These are phyloP conservation scores for Diaporthe sp. DNA, from an alignment of 2,329 filamentous ascomycete species.

Conservation along the genomic window DNA sequence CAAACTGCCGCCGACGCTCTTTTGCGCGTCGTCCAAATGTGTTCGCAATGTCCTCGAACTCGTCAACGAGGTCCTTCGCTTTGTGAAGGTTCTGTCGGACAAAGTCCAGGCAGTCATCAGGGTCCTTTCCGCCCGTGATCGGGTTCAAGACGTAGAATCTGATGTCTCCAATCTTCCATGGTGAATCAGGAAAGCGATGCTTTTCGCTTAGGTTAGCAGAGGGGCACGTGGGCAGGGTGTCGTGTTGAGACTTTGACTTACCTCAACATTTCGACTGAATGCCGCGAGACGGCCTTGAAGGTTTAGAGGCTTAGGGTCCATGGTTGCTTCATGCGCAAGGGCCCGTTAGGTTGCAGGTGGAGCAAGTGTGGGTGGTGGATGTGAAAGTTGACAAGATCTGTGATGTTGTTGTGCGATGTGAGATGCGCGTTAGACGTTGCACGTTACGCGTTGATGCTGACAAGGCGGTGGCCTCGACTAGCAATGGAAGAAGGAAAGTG, in stretches of 20 bases:
- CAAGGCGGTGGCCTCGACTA: not conserved
- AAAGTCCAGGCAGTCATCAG: not conserved
- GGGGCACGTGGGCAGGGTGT: not conserved
- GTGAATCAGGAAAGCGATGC: not conserved
- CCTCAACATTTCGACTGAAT: not conserved
- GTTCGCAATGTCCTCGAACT: not conserved
- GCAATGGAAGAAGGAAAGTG: not conserved
- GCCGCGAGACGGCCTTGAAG: not conserved
- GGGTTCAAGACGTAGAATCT: not conserved
- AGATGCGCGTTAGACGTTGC: not conserved
- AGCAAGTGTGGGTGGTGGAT: not conserved
- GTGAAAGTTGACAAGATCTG: not conserved
- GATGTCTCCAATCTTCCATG: rapidly evolving
- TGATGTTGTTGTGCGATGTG: not conserved
- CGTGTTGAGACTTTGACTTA: not conserved
- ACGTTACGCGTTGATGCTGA: not conserved
- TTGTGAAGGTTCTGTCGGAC: not conserved
- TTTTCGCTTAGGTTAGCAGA: not conserved
- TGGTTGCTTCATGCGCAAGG: not conserved
- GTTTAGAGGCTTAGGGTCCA: not conserved
- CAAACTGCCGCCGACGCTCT: not conserved
- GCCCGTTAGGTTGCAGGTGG: not conserved
- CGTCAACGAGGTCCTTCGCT: not conserved
- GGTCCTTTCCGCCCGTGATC: not conserved
- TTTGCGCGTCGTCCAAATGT: not conserved